Percentiles rank a stretch among this genome's conserved stretches.
These are phyloP conservation scores for Penicillium frequentans DNA, from an alignment of 2,329 filamentous ascomycete genomes.

Conservation along the genomic window DNA sequence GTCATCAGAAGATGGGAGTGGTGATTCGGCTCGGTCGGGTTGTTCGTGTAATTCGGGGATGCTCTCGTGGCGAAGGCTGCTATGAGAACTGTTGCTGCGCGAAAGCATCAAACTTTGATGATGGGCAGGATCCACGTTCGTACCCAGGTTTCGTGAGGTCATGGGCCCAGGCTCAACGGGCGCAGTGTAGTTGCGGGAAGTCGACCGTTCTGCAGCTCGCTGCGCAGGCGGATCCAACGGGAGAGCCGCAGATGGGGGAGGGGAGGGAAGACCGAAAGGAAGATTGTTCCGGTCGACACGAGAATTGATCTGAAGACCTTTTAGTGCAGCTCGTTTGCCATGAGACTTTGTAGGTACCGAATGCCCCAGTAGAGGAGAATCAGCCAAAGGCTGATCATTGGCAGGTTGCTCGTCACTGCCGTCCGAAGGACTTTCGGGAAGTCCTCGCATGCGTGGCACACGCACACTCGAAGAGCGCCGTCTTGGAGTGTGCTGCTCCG, in stretches of 20 bases:
- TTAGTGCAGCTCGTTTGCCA: slow-evolving; percentile 10
- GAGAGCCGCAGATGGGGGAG: slow-evolving; percentile 28
- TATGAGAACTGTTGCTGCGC: slow-evolving; percentile 26
- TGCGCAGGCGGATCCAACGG: slow-evolving; percentile 21
- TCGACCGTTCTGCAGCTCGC: slow-evolving; percentile 4
- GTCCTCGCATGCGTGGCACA: slow-evolving; percentile 14
- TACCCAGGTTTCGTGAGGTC: slow-evolving; percentile 10
- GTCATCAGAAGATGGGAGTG: slow-evolving; percentile 43
- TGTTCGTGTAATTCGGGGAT: slow-evolving; percentile 15
- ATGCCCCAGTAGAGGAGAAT: slow-evolving; percentile 23
- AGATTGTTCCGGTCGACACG: slow-evolving; percentile 15
- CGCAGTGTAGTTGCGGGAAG: slow-evolving; percentile 20
- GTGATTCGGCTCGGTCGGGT: slow-evolving; percentile 28
- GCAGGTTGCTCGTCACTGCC: not conserved
- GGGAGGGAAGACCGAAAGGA: slow-evolving; percentile 25
- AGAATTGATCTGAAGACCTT: slow-evolving; percentile 14
- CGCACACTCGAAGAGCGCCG: slow-evolving; percentile 16
- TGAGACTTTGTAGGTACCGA: not conserved
- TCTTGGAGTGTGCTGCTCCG: slow-evolving; percentile 11
- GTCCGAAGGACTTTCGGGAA: slow-evolving; percentile 10
- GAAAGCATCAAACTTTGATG: slow-evolving; percentile 17
- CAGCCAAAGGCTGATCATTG: slow-evolving; percentile 17
- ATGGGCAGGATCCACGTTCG: slow-evolving; percentile 4
- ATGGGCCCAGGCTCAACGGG: slow-evolving; percentile 1
- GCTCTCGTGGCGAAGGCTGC: slow-evolving; percentile 23